Evolutionary conservation across 768 basidiomycete species (phyloP), one percentile per base, ranked within the genome.

Genomic region (Suillus variegatus): DNA sequence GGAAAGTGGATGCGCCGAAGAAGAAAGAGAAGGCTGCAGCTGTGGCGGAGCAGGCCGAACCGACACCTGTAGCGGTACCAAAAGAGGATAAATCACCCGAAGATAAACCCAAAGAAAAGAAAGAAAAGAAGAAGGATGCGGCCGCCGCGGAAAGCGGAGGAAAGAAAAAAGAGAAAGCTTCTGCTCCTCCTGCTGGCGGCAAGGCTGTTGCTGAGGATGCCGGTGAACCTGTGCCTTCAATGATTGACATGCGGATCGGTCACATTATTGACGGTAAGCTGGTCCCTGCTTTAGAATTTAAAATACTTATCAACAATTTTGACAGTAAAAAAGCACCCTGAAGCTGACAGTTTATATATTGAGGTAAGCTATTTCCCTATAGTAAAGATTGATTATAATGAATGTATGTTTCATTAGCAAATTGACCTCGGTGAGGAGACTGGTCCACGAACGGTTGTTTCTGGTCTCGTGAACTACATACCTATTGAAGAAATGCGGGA

Each of bases 171-270:
- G 69, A 60, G 58, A 82, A 84, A 54, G 78, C 72, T 38, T 78
- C 77, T 32, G 69, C 72, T 28, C 68, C 72, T 28, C 68, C 69
- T 64, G 67, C 61, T 41, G 68, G 75, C 65, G 68, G 71, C 28
- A 77, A 76, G 28, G 80, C 79, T 64, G 73, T 74, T 65, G 75
- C 77, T 41, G 87, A 85, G 65, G 95, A 94, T 68, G 83, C 84
- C 3, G 87, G 90, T n/a, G 90, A 90, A 68, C 95, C 96, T 41
- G 82, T 89, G 20, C 97, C 97, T 16, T 95, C 94, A 52, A 98
- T 99, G 96, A 92, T 99, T 72, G 97, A 99, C 71, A 84, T 99
- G 66, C 86, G 97, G 55, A 94, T 99, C 4, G 97, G 97, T 4
- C 90, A 88, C 69, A 97, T 99, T 68, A 79, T 98, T 20, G 93